Conservation (phyloP, 2,329 filamentous ascomycete genomes). For the Colletotrichum phormii region DNA sequence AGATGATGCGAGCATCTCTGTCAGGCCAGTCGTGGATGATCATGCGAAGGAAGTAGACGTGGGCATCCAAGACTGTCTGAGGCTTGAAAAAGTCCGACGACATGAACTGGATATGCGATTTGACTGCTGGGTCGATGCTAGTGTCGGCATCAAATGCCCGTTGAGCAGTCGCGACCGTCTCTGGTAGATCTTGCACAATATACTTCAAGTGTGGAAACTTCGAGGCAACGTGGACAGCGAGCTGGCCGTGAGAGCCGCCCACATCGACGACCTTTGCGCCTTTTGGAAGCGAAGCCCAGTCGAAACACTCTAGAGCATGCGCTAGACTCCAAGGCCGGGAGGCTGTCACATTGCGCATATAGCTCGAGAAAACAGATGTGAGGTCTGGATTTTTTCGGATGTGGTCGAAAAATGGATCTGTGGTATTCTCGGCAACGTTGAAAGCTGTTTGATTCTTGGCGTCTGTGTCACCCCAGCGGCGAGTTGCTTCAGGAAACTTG, state of each 20-base stretch:
- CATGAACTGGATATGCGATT: conserved; percentile 47
- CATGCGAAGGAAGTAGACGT: conserved; percentile 63
- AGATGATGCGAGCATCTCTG: conserved; percentile 51
- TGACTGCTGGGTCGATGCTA: conserved; percentile 32
- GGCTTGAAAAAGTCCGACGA: conserved; percentile 52
- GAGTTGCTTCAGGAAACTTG: conserved; percentile 41
- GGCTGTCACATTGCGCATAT: conserved; percentile 47
- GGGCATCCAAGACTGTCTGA: conserved; percentile 51
- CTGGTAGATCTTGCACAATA: conserved; percentile 29
- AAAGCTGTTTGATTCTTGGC: conserved; percentile 44
- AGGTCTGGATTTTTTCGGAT: conserved; percentile 40
- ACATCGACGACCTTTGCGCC: conserved; percentile 31
- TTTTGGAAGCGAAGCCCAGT: conserved; percentile 16
- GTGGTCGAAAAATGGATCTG: conserved; percentile 48
- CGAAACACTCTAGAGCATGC: conserved; percentile 43
- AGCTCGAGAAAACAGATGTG: conserved; percentile 43
- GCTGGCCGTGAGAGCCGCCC: conserved; percentile 26
- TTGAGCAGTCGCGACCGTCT: conserved; percentile 7
- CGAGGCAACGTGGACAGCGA: conserved; percentile 9
- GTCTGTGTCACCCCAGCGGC: conserved; percentile 42
- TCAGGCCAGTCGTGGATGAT: conserved; percentile 69
- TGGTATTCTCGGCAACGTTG: conserved; percentile 43
- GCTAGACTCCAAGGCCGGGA: conserved; percentile 42
- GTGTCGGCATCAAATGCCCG: background rate
- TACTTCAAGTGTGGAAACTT: conserved; percentile 18